Conservation (phyloP, 805 yeast species). For the Ogataea thermomethanolica region DNA sequence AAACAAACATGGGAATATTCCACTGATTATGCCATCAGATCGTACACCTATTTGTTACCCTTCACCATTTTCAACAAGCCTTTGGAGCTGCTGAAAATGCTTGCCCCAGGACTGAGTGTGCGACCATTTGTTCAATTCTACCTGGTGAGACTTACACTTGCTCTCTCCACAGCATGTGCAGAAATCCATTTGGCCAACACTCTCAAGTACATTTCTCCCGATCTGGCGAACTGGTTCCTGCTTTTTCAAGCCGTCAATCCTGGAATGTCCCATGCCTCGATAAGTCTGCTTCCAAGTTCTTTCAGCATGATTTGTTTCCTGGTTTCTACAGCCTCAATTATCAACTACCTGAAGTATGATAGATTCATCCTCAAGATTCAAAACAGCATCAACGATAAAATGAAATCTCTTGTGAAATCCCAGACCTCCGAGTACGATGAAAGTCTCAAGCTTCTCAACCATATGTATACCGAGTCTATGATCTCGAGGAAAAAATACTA, state of each 20-base stretch:
- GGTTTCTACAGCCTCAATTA: slow-evolving; percentile 40
- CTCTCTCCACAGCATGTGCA: slow-evolving; percentile 38
- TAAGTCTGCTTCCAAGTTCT: slow-evolving; percentile 80
- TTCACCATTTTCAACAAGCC: slow-evolving; percentile 32
- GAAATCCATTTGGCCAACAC: slow-evolving; percentile 53
- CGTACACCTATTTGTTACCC: slow-evolving; percentile 73
- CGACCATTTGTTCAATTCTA: slow-evolving; percentile 45
- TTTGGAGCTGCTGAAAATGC: slow-evolving; percentile 10
- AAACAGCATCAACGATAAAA: slow-evolving; percentile 15
- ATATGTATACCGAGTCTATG: slow-evolving; percentile 16
- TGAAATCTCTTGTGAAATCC: slow-evolving; percentile 10
- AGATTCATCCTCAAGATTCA: slow-evolving; percentile 18
- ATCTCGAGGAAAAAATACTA: slow-evolving; percentile 22
- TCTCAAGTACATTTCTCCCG: slow-evolving; percentile 34
- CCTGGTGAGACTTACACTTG: slow-evolving; percentile 44
- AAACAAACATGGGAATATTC: slow-evolving; percentile 97
- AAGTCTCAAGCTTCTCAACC: slow-evolving; percentile 15
- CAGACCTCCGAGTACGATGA: slow-evolving; percentile 18
- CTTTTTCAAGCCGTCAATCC: slow-evolving; percentile 62
- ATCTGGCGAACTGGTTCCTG: slow-evolving; percentile 57
- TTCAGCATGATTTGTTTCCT: slow-evolving; percentile 59
- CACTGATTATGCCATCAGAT: slow-evolving; percentile 81
- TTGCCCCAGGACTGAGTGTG: slow-evolving; percentile 2
- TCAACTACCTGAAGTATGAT: slow-evolving; percentile 33
- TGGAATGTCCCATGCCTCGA: slow-evolving; percentile 87